These are phyloP conservation scores for Pseudocercospora ulei DNA, from an alignment of 2,329 filamentous ascomycete genomes.

Conservation along the genomic window DNA sequence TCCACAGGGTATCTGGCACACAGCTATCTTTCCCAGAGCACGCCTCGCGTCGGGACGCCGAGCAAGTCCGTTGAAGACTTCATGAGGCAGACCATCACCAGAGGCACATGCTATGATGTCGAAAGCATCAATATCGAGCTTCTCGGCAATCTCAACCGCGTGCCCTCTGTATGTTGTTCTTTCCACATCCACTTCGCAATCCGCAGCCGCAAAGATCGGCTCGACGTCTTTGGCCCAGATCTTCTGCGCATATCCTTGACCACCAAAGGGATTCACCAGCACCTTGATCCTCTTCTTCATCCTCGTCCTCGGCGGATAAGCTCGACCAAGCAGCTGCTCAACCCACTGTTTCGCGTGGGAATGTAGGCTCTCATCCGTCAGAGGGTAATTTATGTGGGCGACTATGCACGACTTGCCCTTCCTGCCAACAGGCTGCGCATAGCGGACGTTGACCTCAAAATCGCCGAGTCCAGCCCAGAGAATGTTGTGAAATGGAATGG, in stretches of 20 bases:
- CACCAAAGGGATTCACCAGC: conserved; percentile 82
- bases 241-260: conserved; percentile 64
- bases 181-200: conserved; percentile 64
- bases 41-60: conserved; percentile 62
- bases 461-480: conserved; percentile 65
- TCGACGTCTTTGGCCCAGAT: conserved; percentile 66
- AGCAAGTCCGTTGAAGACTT: conserved; percentile 87
- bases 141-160: conserved; percentile 64
- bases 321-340: conserved; percentile 53
- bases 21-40: conserved; percentile 66
- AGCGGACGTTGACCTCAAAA: conserved; percentile 58
- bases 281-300: conserved; percentile 71
- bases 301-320: conserved; percentile 58
- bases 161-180: conserved; percentile 64
- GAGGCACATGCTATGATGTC: conserved; percentile 85
- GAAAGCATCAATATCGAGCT: conserved; percentile 66
- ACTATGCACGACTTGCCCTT: conserved; percentile 51
- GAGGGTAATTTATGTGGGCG: conserved; percentile 51
- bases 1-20: conserved; percentile 82
- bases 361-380: conserved; percentile 45
- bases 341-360: conserved; percentile 53
- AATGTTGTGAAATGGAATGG: conserved; percentile 71
- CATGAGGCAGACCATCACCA: conserved; percentile 82
- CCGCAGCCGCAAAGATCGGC: conserved; percentile 73
- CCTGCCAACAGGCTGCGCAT: conserved; percentile 51